Evolutionary conservation across 2,329 filamentous ascomycete species (phyloP), one percentile per base, ranked within the genome.

Genomic region (Periconia digitata): DNA sequence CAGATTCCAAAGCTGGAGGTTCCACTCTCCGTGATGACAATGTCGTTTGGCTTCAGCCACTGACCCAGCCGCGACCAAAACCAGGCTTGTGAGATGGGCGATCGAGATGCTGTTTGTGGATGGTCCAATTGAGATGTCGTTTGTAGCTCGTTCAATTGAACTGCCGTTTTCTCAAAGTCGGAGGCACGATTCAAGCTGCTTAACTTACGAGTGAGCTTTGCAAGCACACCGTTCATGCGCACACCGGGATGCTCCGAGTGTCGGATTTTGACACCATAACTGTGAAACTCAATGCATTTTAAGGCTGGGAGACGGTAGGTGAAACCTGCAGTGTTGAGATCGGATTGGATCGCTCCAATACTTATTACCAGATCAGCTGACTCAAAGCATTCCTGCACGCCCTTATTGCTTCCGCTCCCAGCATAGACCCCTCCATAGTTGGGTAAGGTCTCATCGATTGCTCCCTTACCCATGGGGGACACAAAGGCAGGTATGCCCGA

Each of bases 381-480:
- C 62, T 90, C 87, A 18, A 91, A 80, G 22, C 80, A 78, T 37
- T 84, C 74, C 54, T 80, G 79, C 20, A 88, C 86, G 32, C 80
- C 79, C 1, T 82, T 78, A 44, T 85, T 81, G 24, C 86, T 90
- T 29, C 86, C 89, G 49, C 81, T 80, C n/a, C 91, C 91, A 7
- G 87, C 87, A 68, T 95, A 95, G 5, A 95, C 88, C 54, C 91
- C 91, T 18, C 88, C 88, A 58, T 87, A 95, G 62, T 83, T 87
- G n/a, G 80, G 76, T 39, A 87, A 79, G 2, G 81, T 81, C 71
- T 96, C 90, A 61, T 94, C 81, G 40, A 96, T 81, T 17, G 88
- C 87, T 16, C 90, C 83, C 74, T 95, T 95, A 39, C 90, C 90
- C 87, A 95, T 95, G 2, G 90, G 89, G 0, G 90, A 87, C n/a